A percentile compares a stretch with the other conserved stretches of the same genome.
Evolutionary conservation across 1,284 basidiomycete species (phyloP).

Genomic region (Lentinus polychrous): DNA sequence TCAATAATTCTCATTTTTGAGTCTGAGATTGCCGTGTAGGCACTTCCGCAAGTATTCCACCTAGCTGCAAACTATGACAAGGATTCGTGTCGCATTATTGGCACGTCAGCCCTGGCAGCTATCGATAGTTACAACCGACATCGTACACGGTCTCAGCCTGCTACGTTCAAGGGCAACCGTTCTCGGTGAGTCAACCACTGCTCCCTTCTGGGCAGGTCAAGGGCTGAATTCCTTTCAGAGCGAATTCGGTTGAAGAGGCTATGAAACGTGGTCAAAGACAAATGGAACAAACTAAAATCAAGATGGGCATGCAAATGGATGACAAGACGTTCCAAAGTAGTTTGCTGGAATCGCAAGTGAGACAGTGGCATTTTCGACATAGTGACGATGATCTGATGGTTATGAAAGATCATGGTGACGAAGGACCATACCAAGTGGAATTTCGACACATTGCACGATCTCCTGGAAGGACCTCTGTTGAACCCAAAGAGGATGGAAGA

Average conservation of each 20-base stretch:
- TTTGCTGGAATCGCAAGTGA: conserved; percentile 79
- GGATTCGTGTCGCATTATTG: conserved; percentile 73
- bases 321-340: conserved; percentile 82
- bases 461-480: conserved; percentile 88
- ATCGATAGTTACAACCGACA: conserved; percentile 93
- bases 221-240: conserved; percentile 35
- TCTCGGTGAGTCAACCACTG: conserved; percentile 40
- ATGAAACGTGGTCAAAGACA: conserved; percentile 85
- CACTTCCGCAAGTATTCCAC: conserved; percentile 81
- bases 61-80: conserved; percentile 75
- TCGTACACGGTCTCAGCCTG: conserved; percentile 56
- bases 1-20: background rate
- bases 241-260: conserved; percentile 83
- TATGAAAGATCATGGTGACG: conserved; percentile 68
- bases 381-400: conserved; percentile 11
- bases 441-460: conserved; percentile 80
- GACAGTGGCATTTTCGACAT: conserved; percentile 10
- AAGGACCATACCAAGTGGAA: conserved; percentile 95
- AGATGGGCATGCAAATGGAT: conserved; percentile 89
- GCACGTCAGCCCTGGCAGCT: conserved; percentile 78
- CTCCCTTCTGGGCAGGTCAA: background rate
- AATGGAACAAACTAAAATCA: conserved; percentile 85
- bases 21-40: conserved; percentile 32
- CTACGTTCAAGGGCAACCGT: conserved; percentile 41
- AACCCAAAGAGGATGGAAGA: conserved; percentile 95